phyloP scores from a whole-genome alignment of 805 yeast genomes.

The Monosporozyma servazzii region DNA sequence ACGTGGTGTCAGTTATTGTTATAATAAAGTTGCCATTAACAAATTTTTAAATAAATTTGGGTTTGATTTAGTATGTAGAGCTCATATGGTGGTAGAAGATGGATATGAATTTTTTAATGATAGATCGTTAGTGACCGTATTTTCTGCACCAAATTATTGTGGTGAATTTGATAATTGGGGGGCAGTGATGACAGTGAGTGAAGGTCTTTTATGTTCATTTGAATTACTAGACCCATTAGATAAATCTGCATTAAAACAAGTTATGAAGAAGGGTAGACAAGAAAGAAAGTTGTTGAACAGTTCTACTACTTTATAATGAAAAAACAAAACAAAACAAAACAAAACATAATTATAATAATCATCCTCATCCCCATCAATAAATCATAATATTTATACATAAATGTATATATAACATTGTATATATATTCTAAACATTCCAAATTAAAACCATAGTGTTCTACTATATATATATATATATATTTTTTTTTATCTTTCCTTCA shows the following conservation, averaged over 20 bases:
- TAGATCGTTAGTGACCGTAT: conserved; percentile 63
- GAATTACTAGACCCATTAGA: conserved; percentile 91
- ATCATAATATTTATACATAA: background rate
- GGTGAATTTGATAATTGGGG: conserved; percentile 73
- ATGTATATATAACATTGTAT: background rate
- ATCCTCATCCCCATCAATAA: no score
- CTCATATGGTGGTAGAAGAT: conserved; percentile 84
- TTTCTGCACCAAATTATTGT: conserved; percentile 65
- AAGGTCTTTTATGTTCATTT: conserved; percentile 83
- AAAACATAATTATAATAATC: no score
- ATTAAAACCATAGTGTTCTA: no score
- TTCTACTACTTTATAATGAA: background rate
- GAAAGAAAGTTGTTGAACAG: conserved; percentile 47
- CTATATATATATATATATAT: no score
- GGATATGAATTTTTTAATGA: conserved; percentile 76
- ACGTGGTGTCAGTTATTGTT: conserved; percentile 71
- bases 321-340: no score
- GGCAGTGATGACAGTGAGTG: conserved; percentile 94
- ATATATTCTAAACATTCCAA: background rate
- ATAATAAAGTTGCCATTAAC: conserved; percentile 60
- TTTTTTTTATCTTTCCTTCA: no score
- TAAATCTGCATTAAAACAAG: conserved; percentile 82
- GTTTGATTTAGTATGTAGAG: conserved; percentile 68
- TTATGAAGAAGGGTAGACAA: conserved; percentile 81
- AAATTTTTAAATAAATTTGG: conserved; percentile 53